A percentile compares a stretch with the other conserved stretches of the same genome.
These are phyloP conservation scores for Erysimum cheiranthoides DNA, from an alignment of 345 rosid species.

Conservation along the genomic window DNA sequence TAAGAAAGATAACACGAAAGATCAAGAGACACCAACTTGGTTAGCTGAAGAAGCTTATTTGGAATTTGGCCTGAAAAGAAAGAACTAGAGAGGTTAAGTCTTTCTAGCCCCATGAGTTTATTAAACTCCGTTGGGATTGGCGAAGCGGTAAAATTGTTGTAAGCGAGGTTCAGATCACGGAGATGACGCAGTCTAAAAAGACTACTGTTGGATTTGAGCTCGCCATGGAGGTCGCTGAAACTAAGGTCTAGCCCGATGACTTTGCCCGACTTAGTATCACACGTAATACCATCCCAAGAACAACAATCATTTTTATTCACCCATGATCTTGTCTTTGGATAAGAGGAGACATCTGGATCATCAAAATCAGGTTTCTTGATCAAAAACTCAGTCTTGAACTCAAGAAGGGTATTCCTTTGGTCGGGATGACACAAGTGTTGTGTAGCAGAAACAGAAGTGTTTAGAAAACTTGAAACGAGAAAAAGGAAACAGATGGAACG, in stretches of 20 bases:
- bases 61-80: not conserved
- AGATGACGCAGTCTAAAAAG: slow-evolving; percentile 3
- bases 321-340: slow-evolving; percentile 19
- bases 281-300: slow-evolving; percentile 25
- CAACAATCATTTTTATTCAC: slow-evolving; percentile 25
- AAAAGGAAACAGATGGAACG: not conserved
- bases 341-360: too few species aligned
- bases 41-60: not conserved
- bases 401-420: slow-evolving; percentile 3
- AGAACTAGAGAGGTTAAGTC: slow-evolving; percentile 5
- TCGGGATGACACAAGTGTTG: not conserved
- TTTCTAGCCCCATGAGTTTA: not conserved
- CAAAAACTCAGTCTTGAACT: not conserved
- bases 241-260: slow-evolving; percentile 5
- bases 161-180: slow-evolving; percentile 40
- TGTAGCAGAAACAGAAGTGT: not conserved
- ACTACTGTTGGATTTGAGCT: not conserved
- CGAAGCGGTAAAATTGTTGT: slow-evolving; percentile 26
- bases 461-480: not conserved
- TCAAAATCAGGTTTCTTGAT: too few species aligned
- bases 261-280: slow-evolving; percentile 8
- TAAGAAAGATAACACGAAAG: slow-evolving; percentile 8
- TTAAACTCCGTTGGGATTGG: not conserved
- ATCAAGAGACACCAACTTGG: slow-evolving; percentile 32
- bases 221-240: not conserved